Evolutionary conservation across 257 asterid genomes (phyloP), one percentile per base, ranked within the genome.

Genomic region (Solanum chilense): DNA sequence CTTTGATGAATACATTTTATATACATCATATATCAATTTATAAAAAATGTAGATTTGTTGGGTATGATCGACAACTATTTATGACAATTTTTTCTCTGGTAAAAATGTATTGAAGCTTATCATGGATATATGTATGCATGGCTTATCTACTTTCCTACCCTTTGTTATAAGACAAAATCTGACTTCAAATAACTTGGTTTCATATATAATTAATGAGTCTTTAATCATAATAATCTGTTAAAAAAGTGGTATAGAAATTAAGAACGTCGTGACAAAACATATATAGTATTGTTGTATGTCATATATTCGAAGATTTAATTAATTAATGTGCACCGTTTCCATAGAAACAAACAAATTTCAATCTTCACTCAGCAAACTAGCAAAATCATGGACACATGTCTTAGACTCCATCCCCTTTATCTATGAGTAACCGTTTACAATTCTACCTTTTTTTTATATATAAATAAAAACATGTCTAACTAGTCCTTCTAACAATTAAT

Each of bases 401-500:
- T n/a, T 4, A n/a, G 6, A 20, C 42, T 74, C 82, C 18, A 52
- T 66, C 4, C 68, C 68, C 86, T 14, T 66, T 31, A 64, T 60
- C 73, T 81, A 23, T 81, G 86, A 45, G 89, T 81, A 81, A 87
- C 62, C 82, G 73, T 82, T 9, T 85, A 12, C 84, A 25, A 85
- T 52, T 56, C 39, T 37, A 37, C 39, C 39, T 37, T 6, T 37
- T 1, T 37, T 37, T 5, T 6, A 37, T 5, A 37, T 27, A 10
- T 80, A 73, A 20, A 18, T 80, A 73, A 20, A 80, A 27, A 5
- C 14, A 73, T 35, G 21, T 6, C 49, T 45, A 56, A 3, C 62
- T 56, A 56, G 18, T 29, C 69, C 45, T 80, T 49, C 20, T 29
- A 80, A 80, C 11, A 45, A 56, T 35, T 35, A 49, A 70, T 70